A percentile compares a stretch with the other conserved stretches of the same genome.
These are phyloP conservation scores for Gamarada debralockiae DNA, from an alignment of 495 filamentous ascomycete genomes.

Conservation along the genomic window DNA sequence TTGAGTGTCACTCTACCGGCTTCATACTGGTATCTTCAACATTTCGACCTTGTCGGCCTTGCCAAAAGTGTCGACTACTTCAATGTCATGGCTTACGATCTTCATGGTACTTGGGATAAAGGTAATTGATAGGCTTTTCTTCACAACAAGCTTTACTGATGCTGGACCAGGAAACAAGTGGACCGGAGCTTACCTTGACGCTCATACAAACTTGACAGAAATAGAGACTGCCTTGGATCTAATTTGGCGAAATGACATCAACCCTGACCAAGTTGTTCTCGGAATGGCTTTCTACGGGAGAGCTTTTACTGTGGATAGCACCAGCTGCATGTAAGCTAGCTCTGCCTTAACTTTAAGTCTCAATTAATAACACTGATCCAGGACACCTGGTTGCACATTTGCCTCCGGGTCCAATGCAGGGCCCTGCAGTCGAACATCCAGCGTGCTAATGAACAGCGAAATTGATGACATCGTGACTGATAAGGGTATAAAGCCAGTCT, in stretches of 20 bases:
- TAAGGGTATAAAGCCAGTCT: background rate
- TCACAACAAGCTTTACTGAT: conserved; percentile 31
- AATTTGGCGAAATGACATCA: conserved; percentile 47
- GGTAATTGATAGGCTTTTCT: conserved; percentile 13
- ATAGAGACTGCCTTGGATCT: conserved; percentile 44
- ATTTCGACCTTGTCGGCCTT: conserved; percentile 46
- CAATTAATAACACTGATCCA: too few species aligned
- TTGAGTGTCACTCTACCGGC: conserved; percentile 40
- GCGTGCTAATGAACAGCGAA: too few species aligned
- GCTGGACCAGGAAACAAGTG: too few species aligned
- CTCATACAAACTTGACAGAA: conserved; percentile 54
- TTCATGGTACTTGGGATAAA: conserved; percentile 36
- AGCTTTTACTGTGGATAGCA: background rate
- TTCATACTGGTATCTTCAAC: conserved; percentile 48
- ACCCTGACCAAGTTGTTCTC: conserved; percentile 9
- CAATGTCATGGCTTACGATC: conserved; percentile 48
- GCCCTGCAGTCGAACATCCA: background rate
- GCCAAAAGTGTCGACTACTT: too few species aligned
- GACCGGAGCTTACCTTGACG: too few species aligned
- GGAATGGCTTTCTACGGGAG: background rate
- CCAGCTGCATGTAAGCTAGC: too few species aligned
- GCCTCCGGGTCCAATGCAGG: background rate
- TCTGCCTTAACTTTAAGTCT: too few species aligned
- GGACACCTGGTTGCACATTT: background rate
- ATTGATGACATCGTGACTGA: conserved; percentile 3